phyloP scores from a whole-genome alignment of 2,329 filamentous ascomycete species.

The Calonectria crousiana region DNA sequence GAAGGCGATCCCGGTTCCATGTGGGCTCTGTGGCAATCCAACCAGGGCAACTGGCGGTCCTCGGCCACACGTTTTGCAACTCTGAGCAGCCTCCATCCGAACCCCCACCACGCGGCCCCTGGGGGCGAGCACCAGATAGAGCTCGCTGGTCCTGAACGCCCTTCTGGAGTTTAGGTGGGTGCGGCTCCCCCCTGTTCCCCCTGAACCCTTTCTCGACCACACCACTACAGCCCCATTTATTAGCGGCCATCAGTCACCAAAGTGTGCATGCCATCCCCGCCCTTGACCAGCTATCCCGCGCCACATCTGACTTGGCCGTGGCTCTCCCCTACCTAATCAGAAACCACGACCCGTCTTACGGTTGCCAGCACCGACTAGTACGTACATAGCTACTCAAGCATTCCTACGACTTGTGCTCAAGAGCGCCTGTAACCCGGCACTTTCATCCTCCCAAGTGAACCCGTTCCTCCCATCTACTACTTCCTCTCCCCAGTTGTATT shows the following conservation, averaged over 20 bases:
- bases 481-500: conserved; percentile 28
- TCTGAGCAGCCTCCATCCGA: background rate
- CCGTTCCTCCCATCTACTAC: conserved; percentile 6
- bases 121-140: background rate
- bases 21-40: background rate
- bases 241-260: background rate
- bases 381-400: conserved; percentile 4
- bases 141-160: background rate
- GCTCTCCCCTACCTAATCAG: conserved; percentile 12
- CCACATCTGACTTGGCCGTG: conserved; percentile 7
- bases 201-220: background rate
- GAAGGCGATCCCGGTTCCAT: background rate
- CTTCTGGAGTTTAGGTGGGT: background rate
- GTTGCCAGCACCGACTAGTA: conserved; percentile 1
- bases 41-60: background rate
- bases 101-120: background rate
- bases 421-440: conserved; percentile 14
- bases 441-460: conserved; percentile 31
- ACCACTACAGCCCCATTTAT: background rate
- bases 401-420: background rate
- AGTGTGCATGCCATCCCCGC: conserved; percentile 7
- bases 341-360: conserved; percentile 8
- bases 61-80: background rate
- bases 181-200: background rate
- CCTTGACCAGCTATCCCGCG: conserved; percentile 4